Base-by-base conservation (phyloP, 164 flowering plant species). In the Saururus chinensis region DNA sequence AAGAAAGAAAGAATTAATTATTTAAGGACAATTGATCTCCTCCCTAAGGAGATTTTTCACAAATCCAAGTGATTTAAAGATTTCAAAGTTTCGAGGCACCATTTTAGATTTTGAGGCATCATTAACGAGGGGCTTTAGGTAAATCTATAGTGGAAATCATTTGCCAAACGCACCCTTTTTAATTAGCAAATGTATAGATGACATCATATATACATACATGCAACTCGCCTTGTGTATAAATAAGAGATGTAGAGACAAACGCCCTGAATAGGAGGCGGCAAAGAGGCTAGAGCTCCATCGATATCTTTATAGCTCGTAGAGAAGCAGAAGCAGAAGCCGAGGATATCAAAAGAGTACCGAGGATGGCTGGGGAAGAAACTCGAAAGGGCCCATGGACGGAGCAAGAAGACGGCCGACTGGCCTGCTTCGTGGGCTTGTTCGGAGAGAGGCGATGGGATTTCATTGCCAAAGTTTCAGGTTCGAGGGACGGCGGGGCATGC, bases 371-470 rank as follows among this genome's bases (percentile, higher is more conserved):
- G 40, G 87, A 87, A 40, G 88, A 83, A 74, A 71, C 70, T 51
- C 67, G 95, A 59, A 93, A 86, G 63, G 98, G 98, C 24, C 97
- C 97, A 67, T 93, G 98, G 98, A 88, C 95, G 17, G 97, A 93
- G 73, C 84, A 88, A 57, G 98, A 93, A 70, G 98, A 93, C 70
- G 69, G 81, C 41, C 89, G 82, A 61, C 80, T 93, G 73, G 80
- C 76, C 40, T 73, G 80, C 70, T 86, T 79, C 66, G 97, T 89
- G 60, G 77, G 83, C 71, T 69, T 89, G 62, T 88, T 88, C 61
- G 98, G 98, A 22, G 96, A 93, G 60, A 81, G 97, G 9, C 80
- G 96, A 70, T 93, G 98, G 98, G 98, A 93, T 71, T 88, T 93
- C 82, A 81, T 93, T 61, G 96, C 98, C 2, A 84, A 86, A 77